Evolutionary conservation across 805 yeast genomes (phyloP), one percentile per base, ranked within the genome.

Genomic region (Teunomyces gatunensis): DNA sequence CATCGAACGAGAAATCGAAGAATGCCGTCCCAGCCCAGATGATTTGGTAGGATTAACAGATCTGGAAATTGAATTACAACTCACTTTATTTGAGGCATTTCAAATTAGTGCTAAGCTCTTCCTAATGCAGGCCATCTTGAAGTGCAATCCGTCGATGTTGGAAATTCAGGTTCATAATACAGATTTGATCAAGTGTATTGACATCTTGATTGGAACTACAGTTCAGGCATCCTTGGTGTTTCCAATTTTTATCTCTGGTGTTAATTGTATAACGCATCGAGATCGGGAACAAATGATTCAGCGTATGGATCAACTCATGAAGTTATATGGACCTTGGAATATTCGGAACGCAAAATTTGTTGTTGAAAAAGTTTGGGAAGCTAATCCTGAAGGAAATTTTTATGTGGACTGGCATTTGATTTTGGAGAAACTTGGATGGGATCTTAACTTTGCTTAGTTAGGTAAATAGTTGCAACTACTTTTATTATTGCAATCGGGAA

Each of bases 171-270:
- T 77, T 28, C 65, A 87, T 37, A 71, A 78, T 29, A 72, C 73
- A 44, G 83, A 81, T 51, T 67, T 86, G 46, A 57, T 77, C 21
- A 73, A 78, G 45, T 75, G 85, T 48, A 63, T 87, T 20, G 88
- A 84, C 54, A 72, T 79, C 2, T 74, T 87, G 4, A 58, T 87
- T 32, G 88, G 80, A 2, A 73, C 92, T 0, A 76, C 80, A 1
- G 84, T 86, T 37, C 90, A 87, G 57, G 83, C 88, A 3, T 80
- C 85, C 1, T 63, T 87, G 12, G 84, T 87, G 34, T 87, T 88
- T 63, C 95, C 96, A 0, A 63, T 87, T 52, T 88, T 88, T 59
- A 80, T 88, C 17, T 85, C 89, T 1, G 95, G 92, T 1, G 77
- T 87, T 58, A 83, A 83, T 59, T 78, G 86, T 53, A 75, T 79